These are phyloP conservation scores for Pseudogymnoascus sp. DNA, from an alignment of 2,329 filamentous ascomycete species.

Conservation along the genomic window DNA sequence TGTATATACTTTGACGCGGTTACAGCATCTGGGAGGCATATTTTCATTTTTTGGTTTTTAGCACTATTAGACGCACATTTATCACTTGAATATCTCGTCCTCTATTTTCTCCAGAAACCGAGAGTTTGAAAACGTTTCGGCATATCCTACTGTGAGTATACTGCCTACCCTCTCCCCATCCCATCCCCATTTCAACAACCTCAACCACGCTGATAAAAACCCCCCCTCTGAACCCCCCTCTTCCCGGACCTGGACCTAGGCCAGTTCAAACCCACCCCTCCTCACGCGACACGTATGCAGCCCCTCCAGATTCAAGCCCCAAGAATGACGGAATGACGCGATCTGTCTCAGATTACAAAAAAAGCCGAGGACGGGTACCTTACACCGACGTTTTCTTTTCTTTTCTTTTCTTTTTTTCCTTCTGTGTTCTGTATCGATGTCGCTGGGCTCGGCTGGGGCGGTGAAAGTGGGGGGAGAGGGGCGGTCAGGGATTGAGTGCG, in stretches of 20 bases:
- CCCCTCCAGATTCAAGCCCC: neutral
- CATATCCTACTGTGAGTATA: neutral
- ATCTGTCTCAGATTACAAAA: neutral
- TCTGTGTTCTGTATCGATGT: too few species aligned
- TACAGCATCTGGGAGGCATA: neutral
- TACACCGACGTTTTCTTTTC: conserved; percentile 4
- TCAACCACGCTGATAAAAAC: neutral
- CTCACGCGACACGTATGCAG: neutral
- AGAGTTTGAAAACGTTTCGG: too few species aligned
- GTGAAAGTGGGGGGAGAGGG: neutral
- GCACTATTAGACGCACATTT: neutral
- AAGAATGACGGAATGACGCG: neutral
- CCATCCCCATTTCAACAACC: neutral
- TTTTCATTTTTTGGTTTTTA: neutral
- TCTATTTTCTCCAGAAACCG: neutral
- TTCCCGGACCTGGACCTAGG: neutral
- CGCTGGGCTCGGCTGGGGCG: too few species aligned
- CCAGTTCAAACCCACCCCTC: neutral
- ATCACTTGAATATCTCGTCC: neutral
- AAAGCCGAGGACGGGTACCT: neutral
- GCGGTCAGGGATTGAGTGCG: neutral
- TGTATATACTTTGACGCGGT: neutral
- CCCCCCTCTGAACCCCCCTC: neutral
- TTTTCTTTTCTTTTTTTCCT: too few species aligned
- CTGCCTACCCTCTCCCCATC: neutral